A percentile compares a stretch with the other conserved stretches of the same genome.
Conservation (phyloP, 2,329 filamentous ascomycete species). For the Pseudogymnoascus sp. region DNA sequence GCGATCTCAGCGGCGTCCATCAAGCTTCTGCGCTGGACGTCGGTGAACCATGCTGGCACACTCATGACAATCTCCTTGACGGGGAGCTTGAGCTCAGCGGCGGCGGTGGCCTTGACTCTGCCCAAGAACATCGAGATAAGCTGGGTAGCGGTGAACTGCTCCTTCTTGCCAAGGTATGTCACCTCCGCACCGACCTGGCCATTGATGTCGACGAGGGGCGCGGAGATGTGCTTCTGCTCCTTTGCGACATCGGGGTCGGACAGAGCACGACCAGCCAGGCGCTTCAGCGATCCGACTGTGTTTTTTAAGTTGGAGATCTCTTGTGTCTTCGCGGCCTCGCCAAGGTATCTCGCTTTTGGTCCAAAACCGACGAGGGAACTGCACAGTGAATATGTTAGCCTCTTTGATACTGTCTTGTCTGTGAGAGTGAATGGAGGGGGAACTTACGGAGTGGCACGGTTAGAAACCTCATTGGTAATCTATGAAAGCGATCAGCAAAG, state of each 20-base stretch:
- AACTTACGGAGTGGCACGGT: constrained; percentile 93
- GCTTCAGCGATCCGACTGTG: constrained; percentile 87
- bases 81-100: constrained; percentile 78
- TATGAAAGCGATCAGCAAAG: constrained; percentile 35
- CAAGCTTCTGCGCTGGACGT: constrained; percentile 79
- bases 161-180: constrained; percentile 86
- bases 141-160: constrained; percentile 90
- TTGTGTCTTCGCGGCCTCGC: constrained; percentile 94
- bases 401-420: background rate
- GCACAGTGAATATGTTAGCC: constrained; percentile 17
- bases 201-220: constrained; percentile 77
- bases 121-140: constrained; percentile 90
- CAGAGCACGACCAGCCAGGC: constrained; percentile 77
- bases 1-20: constrained; percentile 90
- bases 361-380: constrained; percentile 93
- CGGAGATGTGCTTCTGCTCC: constrained; percentile 86
- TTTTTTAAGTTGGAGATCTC: constrained; percentile 99
- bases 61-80: constrained; percentile 91
- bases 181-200: constrained; percentile 95
- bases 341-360: constrained; percentile 85
- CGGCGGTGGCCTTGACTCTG: constrained; percentile 85
- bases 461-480: constrained; percentile 99
- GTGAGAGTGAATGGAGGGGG: constrained; percentile 2
- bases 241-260: constrained; percentile 86
- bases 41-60: constrained; percentile 94